Conservation (phyloP, 306 rosid genomes). For the Senna tora region DNA sequence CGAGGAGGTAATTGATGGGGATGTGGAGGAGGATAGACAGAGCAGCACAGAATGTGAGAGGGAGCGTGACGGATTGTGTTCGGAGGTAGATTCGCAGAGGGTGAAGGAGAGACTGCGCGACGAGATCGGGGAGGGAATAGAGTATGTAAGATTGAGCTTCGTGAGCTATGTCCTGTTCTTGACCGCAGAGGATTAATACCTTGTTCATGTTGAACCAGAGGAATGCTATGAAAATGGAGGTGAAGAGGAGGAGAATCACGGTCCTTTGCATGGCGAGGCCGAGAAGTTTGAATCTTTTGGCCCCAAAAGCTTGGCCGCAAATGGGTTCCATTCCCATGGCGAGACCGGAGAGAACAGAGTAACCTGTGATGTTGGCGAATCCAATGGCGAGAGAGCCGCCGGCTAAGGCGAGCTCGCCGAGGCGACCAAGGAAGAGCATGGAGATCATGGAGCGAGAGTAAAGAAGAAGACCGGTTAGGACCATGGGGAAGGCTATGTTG, state of each 20-base stretch:
- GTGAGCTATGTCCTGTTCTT: conserved; percentile 57
- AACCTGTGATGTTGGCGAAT: conserved; percentile 88
- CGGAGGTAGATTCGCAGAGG: conserved; percentile 80
- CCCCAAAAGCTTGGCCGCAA: conserved; percentile 94
- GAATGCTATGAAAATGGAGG: conserved; percentile 59
- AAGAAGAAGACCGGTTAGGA: conserved; percentile 66
- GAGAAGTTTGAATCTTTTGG: conserved; percentile 73
- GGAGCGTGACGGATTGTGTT: conserved; percentile 75
- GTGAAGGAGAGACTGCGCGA: conserved; percentile 73
- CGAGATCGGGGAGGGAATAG: conserved; percentile 79
- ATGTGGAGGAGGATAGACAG: conserved; percentile 68
- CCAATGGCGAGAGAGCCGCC: conserved; percentile 91
- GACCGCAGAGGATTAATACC: conserved; percentile 66
- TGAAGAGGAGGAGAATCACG: conserved; percentile 60
- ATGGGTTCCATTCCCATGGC: conserved; percentile 98
- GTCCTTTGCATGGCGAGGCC: conserved; percentile 78
- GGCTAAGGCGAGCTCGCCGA: conserved; percentile 70
- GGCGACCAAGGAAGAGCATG: conserved; percentile 87
- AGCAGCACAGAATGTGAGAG: conserved; percentile 70
- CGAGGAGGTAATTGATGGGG: conserved; percentile 80
- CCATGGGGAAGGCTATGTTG: conserved; percentile 69
- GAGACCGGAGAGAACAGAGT: conserved; percentile 85
- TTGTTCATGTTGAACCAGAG: conserved; percentile 74
- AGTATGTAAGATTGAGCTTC: conserved; percentile 75
- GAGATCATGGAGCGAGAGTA: conserved; percentile 89